Evolutionary conservation across 1,284 basidiomycete species (phyloP), one percentile per base, ranked within the genome.

Genomic region (Athelia sp.): DNA sequence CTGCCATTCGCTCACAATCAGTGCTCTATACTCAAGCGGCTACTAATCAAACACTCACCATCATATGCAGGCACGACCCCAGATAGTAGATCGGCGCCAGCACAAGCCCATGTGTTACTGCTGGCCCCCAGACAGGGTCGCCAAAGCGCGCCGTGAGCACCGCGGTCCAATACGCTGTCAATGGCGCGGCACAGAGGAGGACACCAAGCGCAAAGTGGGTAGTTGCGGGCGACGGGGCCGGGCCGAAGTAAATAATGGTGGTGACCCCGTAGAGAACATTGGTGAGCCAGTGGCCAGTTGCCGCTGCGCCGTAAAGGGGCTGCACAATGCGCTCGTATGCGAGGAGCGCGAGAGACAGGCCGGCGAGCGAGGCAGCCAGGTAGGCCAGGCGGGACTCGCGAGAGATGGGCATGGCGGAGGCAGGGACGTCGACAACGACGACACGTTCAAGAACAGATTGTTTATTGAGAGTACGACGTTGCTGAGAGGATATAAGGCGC

Each of bases 121-220:
- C 68, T 18, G 86, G 75, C 0, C 86, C 87, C 59, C 72, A 64
- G n/a, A 80, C 50, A 14, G 80, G 73, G 54, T 78, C 71, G 26
- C 68, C 68, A 54, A 65, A 62, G 52, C 81, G 73, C 18, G 77
- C 75, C 13, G 81, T 79, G 64, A 73, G 76, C 18, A 76, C 74
- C 21, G 81, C 75, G 21, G 77, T 65, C 75, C 79, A 85, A 56
- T 87, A 86, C 10, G 79, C 76, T 13, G 79, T 71, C 53, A 78
- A 72, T 1, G 88, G 84, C 36, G 84, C 72, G 29, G 72, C 58
- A 50, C 74, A 71, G n/a, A 85, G 62, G 24, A 78, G 58, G 2
- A 71, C 48, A 17, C 75, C 78, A 13, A 76, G 66, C 38, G 66
- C 63, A 11, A 79, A 56, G 44, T 70, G 50, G 29, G 68, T 63